Evolutionary conservation across 345 rosid species (phyloP), one percentile per base, ranked within the genome.

Genomic region (thale cress (Arabidopsis thaliana)): DNA sequence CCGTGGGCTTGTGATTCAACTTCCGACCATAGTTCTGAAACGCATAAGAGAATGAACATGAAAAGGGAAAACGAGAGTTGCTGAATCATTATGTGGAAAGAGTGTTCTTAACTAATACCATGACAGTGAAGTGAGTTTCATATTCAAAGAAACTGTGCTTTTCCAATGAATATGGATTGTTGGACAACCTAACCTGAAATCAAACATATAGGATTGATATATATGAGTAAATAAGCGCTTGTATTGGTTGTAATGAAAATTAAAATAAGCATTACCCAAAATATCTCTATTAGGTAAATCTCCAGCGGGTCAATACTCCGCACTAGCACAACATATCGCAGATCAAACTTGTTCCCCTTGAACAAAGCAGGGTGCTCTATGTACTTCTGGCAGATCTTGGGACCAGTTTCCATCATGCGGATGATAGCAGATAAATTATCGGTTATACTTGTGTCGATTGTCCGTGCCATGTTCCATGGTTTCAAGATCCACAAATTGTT

Each of bases 391-490:
- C 98, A 94, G 81, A 94, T 89, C 87, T 94, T 94, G 8, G 98
- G 98, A 53, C 98, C 98, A 14, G 98, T 94, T 87, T 94, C 98
- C 91, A 94, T 91, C 79, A 91, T 82, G 30, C 98, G 94, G 82
- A 94, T 88, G 76, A 91, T 83, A 46, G 91, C 93, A 72, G 94
- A 79, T 80, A 89, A 70, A 76, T 87, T 86, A 61, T 83, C 89
- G 4, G 88, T 93, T 68, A 93, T 89, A 72, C 91, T 87, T 53
- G 98, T 93, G 80, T 93, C 98, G 56, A 93, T 88, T 24, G 98
- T 89, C 42, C 98, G 87, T 25, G 98, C 98, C 98, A 93, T 93
- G 79, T 93, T 93, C 98, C 97, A 93, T 30, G 98, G 98, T 82
- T 91, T 93, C 82, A 91, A 85, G 81, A 93, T 93, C 97, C 98